phyloP scores from a whole-genome alignment of 1,139 yeast species.

The Lodderomyces elongisporus region DNA sequence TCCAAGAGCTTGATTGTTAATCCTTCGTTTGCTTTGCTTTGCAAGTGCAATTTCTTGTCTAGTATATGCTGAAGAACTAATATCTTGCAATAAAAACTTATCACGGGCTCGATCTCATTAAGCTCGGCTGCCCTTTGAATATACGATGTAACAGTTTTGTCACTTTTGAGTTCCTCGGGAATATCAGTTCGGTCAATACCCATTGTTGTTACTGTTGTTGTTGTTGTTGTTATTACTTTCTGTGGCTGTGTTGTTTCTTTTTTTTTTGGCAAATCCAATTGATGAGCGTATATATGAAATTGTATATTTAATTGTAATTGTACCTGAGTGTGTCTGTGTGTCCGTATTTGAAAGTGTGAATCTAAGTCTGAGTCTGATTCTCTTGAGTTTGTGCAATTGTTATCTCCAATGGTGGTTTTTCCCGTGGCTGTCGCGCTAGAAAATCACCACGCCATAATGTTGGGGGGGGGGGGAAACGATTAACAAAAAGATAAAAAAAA shows the following conservation, averaged over 20 bases:
- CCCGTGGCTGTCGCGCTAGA: too few species aligned
- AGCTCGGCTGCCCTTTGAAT: slow-evolving; percentile 50
- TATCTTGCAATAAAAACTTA: slow-evolving; percentile 52
- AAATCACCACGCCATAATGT: too few species aligned
- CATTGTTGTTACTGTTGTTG: slow-evolving; percentile 5
- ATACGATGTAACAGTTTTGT: slow-evolving; percentile 40
- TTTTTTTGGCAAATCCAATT: too few species aligned
- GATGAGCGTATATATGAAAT: neutral
- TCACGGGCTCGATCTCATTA: slow-evolving; percentile 45
- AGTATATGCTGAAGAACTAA: slow-evolving; percentile 68
- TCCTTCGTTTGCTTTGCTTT: slow-evolving; percentile 46
- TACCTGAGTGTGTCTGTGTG: neutral
- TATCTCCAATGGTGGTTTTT: too few species aligned
- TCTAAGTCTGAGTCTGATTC: too few species aligned
- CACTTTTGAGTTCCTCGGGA: slow-evolving; percentile 26
- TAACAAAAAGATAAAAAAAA: too few species aligned
- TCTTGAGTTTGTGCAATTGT: too few species aligned
- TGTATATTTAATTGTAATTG: neutral
- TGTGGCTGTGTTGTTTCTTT: neutral
- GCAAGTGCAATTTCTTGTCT: slow-evolving; percentile 50
- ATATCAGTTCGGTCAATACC: slow-evolving; percentile 16
- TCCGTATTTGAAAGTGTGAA: too few species aligned
- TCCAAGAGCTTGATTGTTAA: slow-evolving; percentile 60
- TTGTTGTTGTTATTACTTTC: neutral
- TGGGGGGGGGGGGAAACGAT: too few species aligned